Percentiles rank a stretch among this genome's conserved stretches.
phyloP scores from a whole-genome alignment of 2,329 filamentous ascomycete genomes.

The Tolypocladium sp. region DNA sequence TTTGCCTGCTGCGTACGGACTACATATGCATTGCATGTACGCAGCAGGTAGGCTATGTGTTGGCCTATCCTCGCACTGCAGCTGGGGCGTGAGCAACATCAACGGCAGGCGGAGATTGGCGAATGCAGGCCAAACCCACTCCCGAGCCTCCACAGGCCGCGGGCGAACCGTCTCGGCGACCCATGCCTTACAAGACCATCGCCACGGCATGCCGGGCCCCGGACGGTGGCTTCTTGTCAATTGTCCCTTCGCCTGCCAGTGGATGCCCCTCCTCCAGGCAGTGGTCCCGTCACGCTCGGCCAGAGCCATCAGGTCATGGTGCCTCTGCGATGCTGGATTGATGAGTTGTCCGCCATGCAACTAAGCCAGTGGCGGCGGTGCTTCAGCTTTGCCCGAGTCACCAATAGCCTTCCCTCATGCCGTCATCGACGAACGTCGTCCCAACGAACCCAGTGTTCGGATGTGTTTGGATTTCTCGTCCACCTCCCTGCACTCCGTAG shows the following conservation, averaged over 20 bases:
- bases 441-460: neutral
- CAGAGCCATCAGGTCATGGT: neutral
- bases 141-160: neutral
- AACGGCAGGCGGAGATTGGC: neutral
- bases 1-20: neutral
- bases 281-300: neutral
- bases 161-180: neutral
- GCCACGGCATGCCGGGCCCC: neutral
- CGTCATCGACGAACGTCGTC: neutral
- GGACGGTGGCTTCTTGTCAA: neutral
- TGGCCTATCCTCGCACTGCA: neutral
- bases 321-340: slow-evolving; percentile 1
- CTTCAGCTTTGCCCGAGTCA: neutral
- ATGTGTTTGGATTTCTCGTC: neutral
- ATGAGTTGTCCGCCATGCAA: slow-evolving; percentile 3
- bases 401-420: neutral
- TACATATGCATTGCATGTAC: neutral
- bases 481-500: neutral
- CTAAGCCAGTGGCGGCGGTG: neutral
- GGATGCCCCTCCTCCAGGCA: neutral
- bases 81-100: neutral
- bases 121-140: neutral
- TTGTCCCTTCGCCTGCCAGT: neutral
- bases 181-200: neutral
- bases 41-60: neutral